Percentiles rank a stretch among this genome's conserved stretches.
Evolutionary conservation across 106 monocot species (phyloP).

Genomic region (Acorus calamus): DNA sequence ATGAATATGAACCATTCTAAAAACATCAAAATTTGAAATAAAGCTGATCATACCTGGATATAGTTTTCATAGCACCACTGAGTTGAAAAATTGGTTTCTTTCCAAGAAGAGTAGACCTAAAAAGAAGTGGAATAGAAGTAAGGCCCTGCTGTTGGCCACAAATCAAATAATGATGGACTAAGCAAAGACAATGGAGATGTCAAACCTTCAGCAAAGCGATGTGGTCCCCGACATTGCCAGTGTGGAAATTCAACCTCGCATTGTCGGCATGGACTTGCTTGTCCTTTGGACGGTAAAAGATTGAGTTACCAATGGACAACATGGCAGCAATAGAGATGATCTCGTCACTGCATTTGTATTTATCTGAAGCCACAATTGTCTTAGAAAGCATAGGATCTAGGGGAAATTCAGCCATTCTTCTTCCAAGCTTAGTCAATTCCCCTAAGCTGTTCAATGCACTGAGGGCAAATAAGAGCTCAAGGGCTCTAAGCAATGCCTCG

Average conservation of each 20-base stretch:
- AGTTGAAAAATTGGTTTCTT: constrained; percentile 86
- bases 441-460: constrained; percentile 75
- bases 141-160: not conserved
- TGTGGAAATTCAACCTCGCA: constrained; percentile 85
- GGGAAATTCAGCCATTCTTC: constrained; percentile 93
- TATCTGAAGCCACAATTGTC: constrained; percentile 91
- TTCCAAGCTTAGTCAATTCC: constrained; percentile 82
- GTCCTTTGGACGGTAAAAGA: constrained; percentile 92
- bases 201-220: constrained; percentile 73
- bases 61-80: constrained; percentile 99
- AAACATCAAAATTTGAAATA: not conserved
- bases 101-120: constrained; percentile 91
- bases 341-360: constrained; percentile 83
- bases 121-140: constrained; percentile 1
- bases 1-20: not conserved
- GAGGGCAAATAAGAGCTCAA: constrained; percentile 81
- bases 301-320: constrained; percentile 87
- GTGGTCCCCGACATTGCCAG: constrained; percentile 93
- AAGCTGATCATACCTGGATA: constrained; percentile 54
- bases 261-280: constrained; percentile 95
- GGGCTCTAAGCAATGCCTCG: constrained; percentile 73
- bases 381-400: constrained; percentile 97
- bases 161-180: not conserved
- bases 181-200: no score
- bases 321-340: constrained; percentile 67